Percentiles rank a stretch among this genome's conserved stretches.
Evolutionary conservation across 2,329 filamentous ascomycete genomes (phyloP).

Genomic region (Incumbomyces delicatus): DNA sequence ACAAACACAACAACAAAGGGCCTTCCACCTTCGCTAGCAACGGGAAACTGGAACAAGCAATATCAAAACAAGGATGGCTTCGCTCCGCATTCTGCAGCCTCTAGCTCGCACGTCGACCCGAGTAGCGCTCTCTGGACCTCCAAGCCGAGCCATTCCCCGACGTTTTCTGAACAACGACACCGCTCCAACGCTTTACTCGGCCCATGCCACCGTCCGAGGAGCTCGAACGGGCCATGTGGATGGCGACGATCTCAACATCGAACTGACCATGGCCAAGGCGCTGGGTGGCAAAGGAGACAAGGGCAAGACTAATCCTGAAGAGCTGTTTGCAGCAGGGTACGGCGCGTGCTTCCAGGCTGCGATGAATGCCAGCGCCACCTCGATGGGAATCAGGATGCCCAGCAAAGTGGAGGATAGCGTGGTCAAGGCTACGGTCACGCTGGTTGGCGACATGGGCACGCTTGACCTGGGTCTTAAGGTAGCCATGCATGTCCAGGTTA

Average conservation of each 20-base stretch:
- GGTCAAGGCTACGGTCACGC: constrained; percentile 34
- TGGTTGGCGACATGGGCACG: constrained; percentile 35
- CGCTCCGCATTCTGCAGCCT: constrained; percentile 1
- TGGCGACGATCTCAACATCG: constrained; percentile 27
- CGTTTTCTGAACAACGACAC: constrained; percentile 32
- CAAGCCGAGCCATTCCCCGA: not conserved
- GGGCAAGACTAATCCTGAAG: constrained; percentile 39
- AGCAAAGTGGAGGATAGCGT: constrained; percentile 27
- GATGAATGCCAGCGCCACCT: constrained; percentile 36
- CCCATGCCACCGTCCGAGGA: constrained; percentile 30
- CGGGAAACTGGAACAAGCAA: not conserved
- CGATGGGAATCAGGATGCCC: constrained; percentile 34
- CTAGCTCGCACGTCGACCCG: not conserved
- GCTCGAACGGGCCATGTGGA: constrained; percentile 30
- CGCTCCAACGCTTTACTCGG: constrained; percentile 31
- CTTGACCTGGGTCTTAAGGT: constrained; percentile 37
- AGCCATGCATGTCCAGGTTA: constrained; percentile 33
- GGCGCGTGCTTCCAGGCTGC: constrained; percentile 40
- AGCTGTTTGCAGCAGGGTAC: constrained; percentile 40
- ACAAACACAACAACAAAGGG: too few relatives aligned
- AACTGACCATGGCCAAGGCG: constrained; percentile 36
- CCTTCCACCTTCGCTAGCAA: too few relatives aligned
- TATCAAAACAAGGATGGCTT: not conserved
- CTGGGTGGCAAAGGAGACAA: constrained; percentile 31
- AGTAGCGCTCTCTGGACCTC: too few relatives aligned